phyloP scores from a whole-genome alignment of 169 alveolate genomes.

The Cryptosporidium ryanae region DNA sequence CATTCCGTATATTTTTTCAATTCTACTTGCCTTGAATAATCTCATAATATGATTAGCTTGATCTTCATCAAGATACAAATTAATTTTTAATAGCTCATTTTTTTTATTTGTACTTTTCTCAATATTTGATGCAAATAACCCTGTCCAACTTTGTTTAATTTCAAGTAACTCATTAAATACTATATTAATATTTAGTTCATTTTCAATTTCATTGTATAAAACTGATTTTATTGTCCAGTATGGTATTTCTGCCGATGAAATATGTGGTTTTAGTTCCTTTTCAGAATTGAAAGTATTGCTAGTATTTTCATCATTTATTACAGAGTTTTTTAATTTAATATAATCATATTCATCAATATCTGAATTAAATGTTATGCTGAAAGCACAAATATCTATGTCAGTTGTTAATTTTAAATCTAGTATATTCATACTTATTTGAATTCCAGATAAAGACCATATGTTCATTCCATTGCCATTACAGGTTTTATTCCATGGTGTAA shows the following conservation, averaged over 20 bases:
- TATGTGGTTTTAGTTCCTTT: slow-evolving; percentile 17
- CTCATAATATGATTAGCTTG: slow-evolving; percentile 71
- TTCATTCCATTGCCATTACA: slow-evolving; percentile 70
- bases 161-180: slow-evolving; percentile 51
- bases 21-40: slow-evolving; percentile 46
- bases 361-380: slow-evolving; percentile 40
- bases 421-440: slow-evolving; percentile 12
- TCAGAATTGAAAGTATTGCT: background rate
- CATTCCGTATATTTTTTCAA: slow-evolving; percentile 53
- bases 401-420: slow-evolving; percentile 27
- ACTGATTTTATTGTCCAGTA: slow-evolving; percentile 68
- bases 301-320: background rate
- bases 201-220: slow-evolving; percentile 9
- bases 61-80: slow-evolving; percentile 14
- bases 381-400: slow-evolving; percentile 57
- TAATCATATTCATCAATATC: slow-evolving; percentile 53
- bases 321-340: background rate
- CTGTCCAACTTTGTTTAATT: slow-evolving; percentile 66
- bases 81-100: slow-evolving; percentile 20
- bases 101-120: slow-evolving; percentile 13
- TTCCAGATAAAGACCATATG: slow-evolving; percentile 72
- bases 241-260: slow-evolving; percentile 67
- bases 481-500: slow-evolving; percentile 72
- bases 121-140: slow-evolving; percentile 34
- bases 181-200: slow-evolving; percentile 11